These are phyloP conservation scores for Sphagnum contortum DNA, from an alignment of 225 moss, liverwort and hornwort species.

Conservation along the genomic window DNA sequence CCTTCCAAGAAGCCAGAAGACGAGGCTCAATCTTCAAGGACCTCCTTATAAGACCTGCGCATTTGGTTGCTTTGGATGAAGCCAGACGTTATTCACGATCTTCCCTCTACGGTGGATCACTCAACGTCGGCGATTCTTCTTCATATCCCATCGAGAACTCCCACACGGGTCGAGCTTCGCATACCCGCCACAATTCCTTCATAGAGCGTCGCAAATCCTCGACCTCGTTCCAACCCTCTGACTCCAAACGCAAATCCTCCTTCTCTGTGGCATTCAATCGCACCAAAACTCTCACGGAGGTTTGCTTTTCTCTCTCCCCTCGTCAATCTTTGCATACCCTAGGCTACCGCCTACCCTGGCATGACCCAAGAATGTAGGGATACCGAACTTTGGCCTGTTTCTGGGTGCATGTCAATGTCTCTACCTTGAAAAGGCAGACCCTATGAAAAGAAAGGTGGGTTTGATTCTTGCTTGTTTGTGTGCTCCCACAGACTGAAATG, in stretches of 20 bases:
- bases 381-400: too few relatives aligned
- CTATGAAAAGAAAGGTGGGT: too few relatives aligned
- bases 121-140: constrained; percentile 13
- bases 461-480: too few relatives aligned
- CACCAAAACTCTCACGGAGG: constrained; percentile 28
- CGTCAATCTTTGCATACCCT: neutral
- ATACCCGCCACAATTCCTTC: constrained; percentile 21
- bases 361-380: too few relatives aligned
- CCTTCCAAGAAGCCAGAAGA: constrained; percentile 20
- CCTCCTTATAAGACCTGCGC: constrained; percentile 37
- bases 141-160: constrained; percentile 20
- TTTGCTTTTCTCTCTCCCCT: constrained; percentile 1
- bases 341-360: too few relatives aligned
- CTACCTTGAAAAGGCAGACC: too few relatives aligned
- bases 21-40: constrained; percentile 26
- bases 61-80: constrained; percentile 34
- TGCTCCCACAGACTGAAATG: too few relatives aligned
- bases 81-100: constrained; percentile 28
- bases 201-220: constrained; percentile 11
- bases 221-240: too few relatives aligned
- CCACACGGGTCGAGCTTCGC: constrained; percentile 22
- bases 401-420: too few relatives aligned
- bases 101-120: constrained; percentile 22
- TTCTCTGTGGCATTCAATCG: constrained; percentile 33
- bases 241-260: constrained; percentile 12